phyloP scores from a whole-genome alignment of 73 alveolate species.

The Tetrahymena borealis region DNA sequence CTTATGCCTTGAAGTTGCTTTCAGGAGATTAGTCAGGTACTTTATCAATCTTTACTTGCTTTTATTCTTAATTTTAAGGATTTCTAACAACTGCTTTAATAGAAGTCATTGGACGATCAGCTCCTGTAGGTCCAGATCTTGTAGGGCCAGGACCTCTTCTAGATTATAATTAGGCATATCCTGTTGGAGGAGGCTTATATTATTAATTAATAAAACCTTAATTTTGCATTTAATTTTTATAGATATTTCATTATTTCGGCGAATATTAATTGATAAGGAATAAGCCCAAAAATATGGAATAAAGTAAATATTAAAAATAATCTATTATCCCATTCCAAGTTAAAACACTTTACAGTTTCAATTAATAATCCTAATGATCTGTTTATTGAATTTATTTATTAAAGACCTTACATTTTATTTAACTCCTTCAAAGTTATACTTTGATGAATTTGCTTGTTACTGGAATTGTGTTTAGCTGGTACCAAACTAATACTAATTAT shows the following conservation, averaged over 20 bases:
- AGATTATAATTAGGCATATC: background rate
- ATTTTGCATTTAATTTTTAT: too few species aligned
- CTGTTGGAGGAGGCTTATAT: background rate
- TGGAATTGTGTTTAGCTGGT: background rate
- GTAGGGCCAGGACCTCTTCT: slow-evolving; percentile 1
- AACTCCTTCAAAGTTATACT: background rate
- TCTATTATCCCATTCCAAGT: too few species aligned
- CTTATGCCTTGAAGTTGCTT: slow-evolving; percentile 57
- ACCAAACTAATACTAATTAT: background rate
- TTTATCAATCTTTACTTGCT: background rate
- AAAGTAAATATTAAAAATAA: too few species aligned
- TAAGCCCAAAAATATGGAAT: too few species aligned
- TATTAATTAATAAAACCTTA: background rate
- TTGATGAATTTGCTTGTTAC: background rate
- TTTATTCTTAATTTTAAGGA: background rate
- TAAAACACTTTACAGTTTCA: too few species aligned
- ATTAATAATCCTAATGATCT: too few species aligned
- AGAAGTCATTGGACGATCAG: background rate
- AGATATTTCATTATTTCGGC: too few species aligned
- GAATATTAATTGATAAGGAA: too few species aligned
- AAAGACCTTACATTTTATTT: background rate
- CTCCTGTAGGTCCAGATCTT: background rate
- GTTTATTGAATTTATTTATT: background rate
- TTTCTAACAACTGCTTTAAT: slow-evolving; percentile 1
- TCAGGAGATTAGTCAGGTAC: slow-evolving; percentile 41